Percentiles rank a stretch among this genome's conserved stretches.
These are phyloP conservation scores for Floccularia luteovirens DNA, from an alignment of 768 basidiomycete species.

Conservation along the genomic window DNA sequence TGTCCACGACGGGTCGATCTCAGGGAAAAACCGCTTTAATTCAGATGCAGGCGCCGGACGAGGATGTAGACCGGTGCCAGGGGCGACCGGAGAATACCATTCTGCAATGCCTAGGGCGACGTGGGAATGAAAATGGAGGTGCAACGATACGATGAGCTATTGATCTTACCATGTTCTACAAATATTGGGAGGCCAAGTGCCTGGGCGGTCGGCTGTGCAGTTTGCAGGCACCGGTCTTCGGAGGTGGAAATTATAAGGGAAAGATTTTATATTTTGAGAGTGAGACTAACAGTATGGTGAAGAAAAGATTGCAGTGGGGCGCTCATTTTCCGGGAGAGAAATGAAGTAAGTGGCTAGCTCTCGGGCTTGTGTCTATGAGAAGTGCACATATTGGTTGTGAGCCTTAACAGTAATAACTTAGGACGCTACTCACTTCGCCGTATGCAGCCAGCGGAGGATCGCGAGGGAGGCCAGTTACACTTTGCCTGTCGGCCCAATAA, in stretches of 20 bases:
- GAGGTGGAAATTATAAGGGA: too few species aligned
- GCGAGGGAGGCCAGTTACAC: constrained; percentile 56
- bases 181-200: constrained; percentile 63
- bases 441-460: constrained; percentile 70
- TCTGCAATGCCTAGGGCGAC: constrained; percentile 50
- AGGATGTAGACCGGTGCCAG: constrained; percentile 68
- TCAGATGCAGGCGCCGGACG: constrained; percentile 52
- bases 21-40: constrained; percentile 47
- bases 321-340: constrained; percentile 54
- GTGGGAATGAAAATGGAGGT: not conserved
- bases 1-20: constrained; percentile 57
- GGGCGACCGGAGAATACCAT: constrained; percentile 71
- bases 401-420: not conserved
- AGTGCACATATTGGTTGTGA: not conserved
- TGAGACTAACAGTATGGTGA: constrained; percentile 68
- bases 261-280: not conserved
- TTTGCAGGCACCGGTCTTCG: constrained; percentile 84
- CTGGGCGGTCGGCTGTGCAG: constrained; percentile 54
- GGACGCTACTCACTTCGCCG: constrained; percentile 43
- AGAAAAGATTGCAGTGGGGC: constrained; percentile 75
- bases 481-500: constrained; percentile 36
- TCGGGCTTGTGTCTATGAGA: constrained; percentile 67
- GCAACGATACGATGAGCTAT: not conserved
- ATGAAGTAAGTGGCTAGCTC: constrained; percentile 63
- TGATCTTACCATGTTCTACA: constrained; percentile 63